Base-by-base conservation (phyloP, 2,329 filamentous ascomycete genomes). In the Epichloe uncinata region DNA sequence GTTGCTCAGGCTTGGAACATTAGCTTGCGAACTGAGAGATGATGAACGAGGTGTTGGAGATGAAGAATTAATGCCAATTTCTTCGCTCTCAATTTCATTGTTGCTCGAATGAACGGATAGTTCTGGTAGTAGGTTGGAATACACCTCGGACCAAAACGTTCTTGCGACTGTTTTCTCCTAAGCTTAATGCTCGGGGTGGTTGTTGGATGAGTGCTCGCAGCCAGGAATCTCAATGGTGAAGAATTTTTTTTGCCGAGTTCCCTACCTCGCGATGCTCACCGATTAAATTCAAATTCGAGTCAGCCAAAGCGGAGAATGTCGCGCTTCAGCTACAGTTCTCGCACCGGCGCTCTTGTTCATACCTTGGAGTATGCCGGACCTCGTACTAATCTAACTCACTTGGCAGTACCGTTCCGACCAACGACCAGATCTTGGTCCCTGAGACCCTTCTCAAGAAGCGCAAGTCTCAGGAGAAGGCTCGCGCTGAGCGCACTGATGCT, bases 371-470 rank as follows among this genome's bases (percentile, higher is more conserved):
- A 74, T 79, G 74, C 70, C 76, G 82, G 79, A 80, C 76, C 76
- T 79, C 78, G 81, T 82, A 87, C 84, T 87, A 82, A 87, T 85
- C 83, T 87, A 71, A 81, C 13, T 35, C 15, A 71, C 52, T 49
- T 55, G 62, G 59, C 69, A 95, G 89, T 76, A 83, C 82, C 75
- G 87, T 95, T 68, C 88, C 93, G 62, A 95, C 89, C 73, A 76
- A 90, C 74, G 87, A 96, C 73, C 86, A 97, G 73, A 83, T 98
- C 72, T 80, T 97, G 72, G 88, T 97, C 70, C 93, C 93, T 63
- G 93, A 98, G 87, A 98, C 93, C 66, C 87, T 98, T 68, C 83
- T 98, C 73, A 98, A 98, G 87, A 98, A 98, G 88, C 87, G 93
- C 79, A 98, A 98, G 89, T 88, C 82, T 73, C 91, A 96, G 78